A percentile compares a stretch with the other conserved stretches of the same genome.
Conservation (phyloP, 2,329 filamentous ascomycete genomes). For the Sordariomycetes sp. region DNA sequence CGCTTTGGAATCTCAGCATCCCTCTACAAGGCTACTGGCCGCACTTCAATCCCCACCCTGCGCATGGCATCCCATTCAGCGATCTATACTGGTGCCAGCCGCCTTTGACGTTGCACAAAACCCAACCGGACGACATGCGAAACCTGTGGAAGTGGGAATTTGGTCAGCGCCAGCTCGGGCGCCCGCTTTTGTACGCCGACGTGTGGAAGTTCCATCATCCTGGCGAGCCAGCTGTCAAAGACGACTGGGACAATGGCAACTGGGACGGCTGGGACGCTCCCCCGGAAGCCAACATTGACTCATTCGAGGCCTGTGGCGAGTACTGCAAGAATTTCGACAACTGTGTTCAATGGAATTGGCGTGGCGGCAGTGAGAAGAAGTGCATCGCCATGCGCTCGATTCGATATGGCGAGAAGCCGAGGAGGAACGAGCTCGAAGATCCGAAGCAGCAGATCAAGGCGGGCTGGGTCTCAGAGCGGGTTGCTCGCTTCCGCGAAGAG, state of each 20-base stretch:
- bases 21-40: conserved; percentile 37
- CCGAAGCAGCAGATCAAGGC: neutral
- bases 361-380: conserved; percentile 13
- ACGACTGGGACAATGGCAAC: conserved; percentile 18
- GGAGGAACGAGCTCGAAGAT: neutral
- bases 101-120: conserved; percentile 38
- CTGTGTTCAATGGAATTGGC: conserved; percentile 21
- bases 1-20: conserved; percentile 32
- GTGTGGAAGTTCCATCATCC: conserved; percentile 25
- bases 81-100: conserved; percentile 41
- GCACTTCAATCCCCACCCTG: conserved; percentile 38
- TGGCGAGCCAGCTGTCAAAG: conserved; percentile 13
- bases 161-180: conserved; percentile 17
- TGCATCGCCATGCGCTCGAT: conserved; percentile 18
- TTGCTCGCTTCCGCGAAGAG: neutral
- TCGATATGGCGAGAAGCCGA: conserved; percentile 14
- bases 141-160: conserved; percentile 37
- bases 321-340: conserved; percentile 14
- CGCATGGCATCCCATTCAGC: conserved; percentile 37
- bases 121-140: conserved; percentile 34
- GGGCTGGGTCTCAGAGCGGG: neutral
- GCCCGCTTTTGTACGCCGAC: conserved; percentile 25
- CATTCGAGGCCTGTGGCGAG: conserved; percentile 16
- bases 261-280: conserved; percentile 11
- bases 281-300: conserved; percentile 13